phyloP scores from a whole-genome alignment of 768 basidiomycete genomes.

The Kwoniella sp. region DNA sequence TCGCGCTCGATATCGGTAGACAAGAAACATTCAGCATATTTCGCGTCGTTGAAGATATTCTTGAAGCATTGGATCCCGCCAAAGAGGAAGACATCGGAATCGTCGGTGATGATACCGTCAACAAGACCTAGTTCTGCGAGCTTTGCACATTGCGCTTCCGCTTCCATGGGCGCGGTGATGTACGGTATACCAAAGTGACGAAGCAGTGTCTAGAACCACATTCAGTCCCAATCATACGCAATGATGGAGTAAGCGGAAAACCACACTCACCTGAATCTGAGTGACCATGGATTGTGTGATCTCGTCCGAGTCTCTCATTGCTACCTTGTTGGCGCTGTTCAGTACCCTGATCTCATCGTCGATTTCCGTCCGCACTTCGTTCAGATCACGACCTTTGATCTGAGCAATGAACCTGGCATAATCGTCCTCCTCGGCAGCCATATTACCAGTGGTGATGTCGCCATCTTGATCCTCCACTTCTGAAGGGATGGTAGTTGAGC shows the following conservation, averaged over 20 bases:
- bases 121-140: constrained; percentile 81
- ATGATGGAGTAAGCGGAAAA: not conserved
- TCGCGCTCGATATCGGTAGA: constrained; percentile 80
- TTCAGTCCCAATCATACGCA: not conserved
- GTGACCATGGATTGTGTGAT: constrained; percentile 91
- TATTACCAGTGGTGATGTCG: constrained; percentile 66
- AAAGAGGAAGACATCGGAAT: constrained; percentile 98
- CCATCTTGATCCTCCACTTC: constrained; percentile 75
- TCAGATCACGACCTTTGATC: constrained; percentile 81
- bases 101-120: constrained; percentile 97
- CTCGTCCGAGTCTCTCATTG: constrained; percentile 92
- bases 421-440: constrained; percentile 62
- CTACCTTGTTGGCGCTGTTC: constrained; percentile 79
- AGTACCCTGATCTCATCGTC: constrained; percentile 84
- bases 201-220: constrained; percentile 77
- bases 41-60: constrained; percentile 99
- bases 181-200: constrained; percentile 96
- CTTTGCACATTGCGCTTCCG: constrained; percentile 96
- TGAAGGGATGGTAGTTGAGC: constrained; percentile 60
- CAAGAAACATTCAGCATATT: constrained; percentile 96
- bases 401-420: constrained; percentile 91
- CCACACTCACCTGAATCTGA: constrained; percentile 66
- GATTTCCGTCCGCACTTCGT: constrained; percentile 80
- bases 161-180: constrained; percentile 98
- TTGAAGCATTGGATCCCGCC: constrained; percentile 94